Conservation (phyloP, 169 alveolate species). For the Eimeria zaria region DNA sequence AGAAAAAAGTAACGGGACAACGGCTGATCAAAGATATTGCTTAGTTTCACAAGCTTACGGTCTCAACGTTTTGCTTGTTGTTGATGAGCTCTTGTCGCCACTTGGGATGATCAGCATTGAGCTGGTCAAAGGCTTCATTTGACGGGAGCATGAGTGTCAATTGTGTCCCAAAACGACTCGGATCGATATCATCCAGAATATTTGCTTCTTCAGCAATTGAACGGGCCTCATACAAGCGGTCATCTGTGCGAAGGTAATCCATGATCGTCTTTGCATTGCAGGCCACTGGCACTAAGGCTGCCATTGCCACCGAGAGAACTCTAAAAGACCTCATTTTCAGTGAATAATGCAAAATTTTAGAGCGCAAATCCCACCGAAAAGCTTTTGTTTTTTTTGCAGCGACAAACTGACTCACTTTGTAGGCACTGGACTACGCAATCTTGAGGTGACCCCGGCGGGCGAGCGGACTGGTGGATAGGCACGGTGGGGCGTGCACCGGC, state of each 20-base stretch:
- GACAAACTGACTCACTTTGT: background rate
- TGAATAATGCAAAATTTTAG: background rate
- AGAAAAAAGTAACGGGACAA: background rate
- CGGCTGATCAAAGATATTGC: background rate
- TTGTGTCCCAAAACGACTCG: slow-evolving; percentile 68
- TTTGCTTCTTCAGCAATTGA: slow-evolving; percentile 80
- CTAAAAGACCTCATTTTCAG: slow-evolving; percentile 28
- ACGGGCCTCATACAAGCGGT: slow-evolving; percentile 65
- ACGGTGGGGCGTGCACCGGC: slow-evolving; percentile 76
- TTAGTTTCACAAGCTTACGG: slow-evolving; percentile 24
- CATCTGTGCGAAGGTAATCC: slow-evolving; percentile 75
- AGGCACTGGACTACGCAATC: background rate
- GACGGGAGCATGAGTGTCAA: slow-evolving; percentile 82
- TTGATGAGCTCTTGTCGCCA: slow-evolving; percentile 78
- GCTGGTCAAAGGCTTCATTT: slow-evolving; percentile 73
- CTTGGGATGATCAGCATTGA: slow-evolving; percentile 72
- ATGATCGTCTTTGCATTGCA: slow-evolving; percentile 70
- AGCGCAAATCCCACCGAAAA: background rate
- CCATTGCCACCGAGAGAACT: slow-evolving; percentile 4
- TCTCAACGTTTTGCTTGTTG: slow-evolving; percentile 79
- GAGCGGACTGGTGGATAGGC: slow-evolving; percentile 52
- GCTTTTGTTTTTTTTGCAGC: background rate
- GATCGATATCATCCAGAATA: slow-evolving; percentile 71
- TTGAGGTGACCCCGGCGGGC: slow-evolving; percentile 45
- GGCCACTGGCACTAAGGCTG: slow-evolving; percentile 44